Base-by-base conservation (phyloP, 2,329 filamentous ascomycete genomes). In the Colletotrichum sp. region DNA sequence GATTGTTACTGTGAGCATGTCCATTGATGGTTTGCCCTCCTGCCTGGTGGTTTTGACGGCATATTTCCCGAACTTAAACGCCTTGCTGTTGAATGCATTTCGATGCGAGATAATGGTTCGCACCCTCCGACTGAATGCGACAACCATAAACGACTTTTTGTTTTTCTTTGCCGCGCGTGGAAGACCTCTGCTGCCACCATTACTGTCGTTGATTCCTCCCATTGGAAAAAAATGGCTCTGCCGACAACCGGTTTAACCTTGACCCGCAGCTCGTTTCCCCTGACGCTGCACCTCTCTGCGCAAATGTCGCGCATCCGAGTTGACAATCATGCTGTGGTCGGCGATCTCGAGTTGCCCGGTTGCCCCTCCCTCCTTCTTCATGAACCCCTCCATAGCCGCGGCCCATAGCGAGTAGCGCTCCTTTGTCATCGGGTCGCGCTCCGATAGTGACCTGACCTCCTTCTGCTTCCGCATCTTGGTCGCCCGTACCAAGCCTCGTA, bases 391-490 rank as follows among this genome's bases (percentile, higher is more conserved):
- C 90, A 93, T 92, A 1, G 90, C 87, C 15, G 83, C 81, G 80
- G 93, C 90, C 91, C 91, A 93, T 6, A 91, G 82, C 8, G 88
- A 83, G 77, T 92, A 90, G 18, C 90, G 86, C 74, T 89, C 85
- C 77, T 88, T 89, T 58, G 87, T 89, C 24, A 87, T 82, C 3
- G 83, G 79, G 76, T 91, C 87, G 68, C 86, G 86, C 76, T 89
- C 86, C 3, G 91, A 90, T 3, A 88, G 81, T 4, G 87, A 85
- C 77, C 89, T 90, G 57, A 91, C 87, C 78, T 92, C 91, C 79
- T 92, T 92, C 77, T 92, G 90, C 76, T 90, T 90, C 64, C 90
- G 89, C 77, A 90, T 88, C 81, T 93, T 93, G 69, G 89, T 90
- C 21, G 91, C 90, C 27, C 90, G 87, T 33, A 92, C 88, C 21